A percentile compares a stretch with the other conserved stretches of the same genome.
Conservation (phyloP, 345 rosid genomes). For the Brassica rapa region DNA sequence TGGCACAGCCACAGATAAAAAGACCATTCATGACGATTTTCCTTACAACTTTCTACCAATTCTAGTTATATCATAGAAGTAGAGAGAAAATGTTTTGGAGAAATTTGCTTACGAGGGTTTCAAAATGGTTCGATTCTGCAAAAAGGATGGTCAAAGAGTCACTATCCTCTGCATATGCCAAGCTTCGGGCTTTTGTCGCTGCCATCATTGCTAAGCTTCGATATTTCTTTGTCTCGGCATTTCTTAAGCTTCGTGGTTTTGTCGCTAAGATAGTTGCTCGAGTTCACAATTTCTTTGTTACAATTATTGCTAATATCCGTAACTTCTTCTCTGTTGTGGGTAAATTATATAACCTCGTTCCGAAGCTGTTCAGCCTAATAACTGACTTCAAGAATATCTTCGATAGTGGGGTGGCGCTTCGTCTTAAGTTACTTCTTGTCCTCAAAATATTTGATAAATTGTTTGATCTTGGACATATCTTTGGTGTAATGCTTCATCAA, state of each 20-base stretch:
- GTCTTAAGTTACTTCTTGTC: not conserved
- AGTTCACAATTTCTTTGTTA: not conserved
- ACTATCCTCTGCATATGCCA: not conserved
- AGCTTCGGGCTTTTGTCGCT: not conserved
- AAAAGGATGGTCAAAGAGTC: not conserved
- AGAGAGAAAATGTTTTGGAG: constrained; percentile 13
- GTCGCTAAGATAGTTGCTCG: not conserved
- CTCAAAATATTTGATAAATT: not conserved
- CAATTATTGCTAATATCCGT: not conserved
- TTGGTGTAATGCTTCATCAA: not conserved
- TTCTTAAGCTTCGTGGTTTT: not conserved
- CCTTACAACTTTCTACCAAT: not conserved
- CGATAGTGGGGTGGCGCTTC: not conserved
- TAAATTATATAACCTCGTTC: not conserved
- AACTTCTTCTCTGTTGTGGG: not conserved
- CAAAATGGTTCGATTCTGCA: constrained; percentile 16
- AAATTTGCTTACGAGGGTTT: constrained; percentile 7
- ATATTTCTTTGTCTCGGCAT: not conserved
- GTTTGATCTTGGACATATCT: not conserved
- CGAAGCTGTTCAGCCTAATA: not conserved
- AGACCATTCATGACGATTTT: not conserved
- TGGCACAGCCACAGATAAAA: constrained; percentile 14
- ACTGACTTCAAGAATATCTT: not conserved
- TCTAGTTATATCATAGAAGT: not conserved
- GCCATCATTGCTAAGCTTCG: not conserved